These are phyloP conservation scores for Trichoderma polysporum DNA, from an alignment of 2,329 filamentous ascomycete genomes.

Conservation along the genomic window DNA sequence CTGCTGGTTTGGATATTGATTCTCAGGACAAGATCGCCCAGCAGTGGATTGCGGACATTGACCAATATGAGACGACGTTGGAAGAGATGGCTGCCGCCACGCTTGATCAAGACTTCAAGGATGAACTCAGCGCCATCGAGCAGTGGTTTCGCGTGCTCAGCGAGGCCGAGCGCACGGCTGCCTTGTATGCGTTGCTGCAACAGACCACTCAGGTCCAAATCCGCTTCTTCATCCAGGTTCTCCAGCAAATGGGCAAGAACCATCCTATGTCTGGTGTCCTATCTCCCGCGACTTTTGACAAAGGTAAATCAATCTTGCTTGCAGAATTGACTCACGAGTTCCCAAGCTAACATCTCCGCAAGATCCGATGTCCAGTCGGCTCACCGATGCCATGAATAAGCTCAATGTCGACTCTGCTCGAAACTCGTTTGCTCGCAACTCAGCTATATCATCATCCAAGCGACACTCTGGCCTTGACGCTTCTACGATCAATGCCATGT, in stretches of 20 bases:
- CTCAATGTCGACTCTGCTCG: slow-evolving; percentile 83
- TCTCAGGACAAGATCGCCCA: slow-evolving; percentile 90
- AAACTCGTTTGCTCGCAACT: slow-evolving; percentile 80
- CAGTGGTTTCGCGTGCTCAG: slow-evolving; percentile 99
- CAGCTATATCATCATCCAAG: slow-evolving; percentile 72
- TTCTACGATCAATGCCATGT: slow-evolving; percentile 97
- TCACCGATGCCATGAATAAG: slow-evolving; percentile 96
- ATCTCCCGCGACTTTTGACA: slow-evolving; percentile 94
- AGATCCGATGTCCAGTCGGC: slow-evolving; percentile 96
- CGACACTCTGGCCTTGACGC: slow-evolving; percentile 93
- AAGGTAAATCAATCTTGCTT: slow-evolving; percentile 61
- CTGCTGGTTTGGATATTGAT: slow-evolving; percentile 70
- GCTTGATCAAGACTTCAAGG: slow-evolving; percentile 99
- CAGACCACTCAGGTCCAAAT: slow-evolving; percentile 99
- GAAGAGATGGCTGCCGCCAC: slow-evolving; percentile 99
- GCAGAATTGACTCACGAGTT: not conserved
- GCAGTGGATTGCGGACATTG: slow-evolving; percentile 98
- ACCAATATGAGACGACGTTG: slow-evolving; percentile 97
- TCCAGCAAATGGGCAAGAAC: slow-evolving; percentile 98
- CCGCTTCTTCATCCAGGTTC: slow-evolving; percentile 96
- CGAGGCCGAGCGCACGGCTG: slow-evolving; percentile 93
- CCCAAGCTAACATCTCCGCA: slow-evolving; percentile 21
- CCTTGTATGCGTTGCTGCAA: slow-evolving; percentile 90
- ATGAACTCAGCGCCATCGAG: slow-evolving; percentile 97
- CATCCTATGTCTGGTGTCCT: slow-evolving; percentile 95